Base-by-base conservation (phyloP, 768 basidiomycete genomes). In the Cyclocybe aegerita region DNA sequence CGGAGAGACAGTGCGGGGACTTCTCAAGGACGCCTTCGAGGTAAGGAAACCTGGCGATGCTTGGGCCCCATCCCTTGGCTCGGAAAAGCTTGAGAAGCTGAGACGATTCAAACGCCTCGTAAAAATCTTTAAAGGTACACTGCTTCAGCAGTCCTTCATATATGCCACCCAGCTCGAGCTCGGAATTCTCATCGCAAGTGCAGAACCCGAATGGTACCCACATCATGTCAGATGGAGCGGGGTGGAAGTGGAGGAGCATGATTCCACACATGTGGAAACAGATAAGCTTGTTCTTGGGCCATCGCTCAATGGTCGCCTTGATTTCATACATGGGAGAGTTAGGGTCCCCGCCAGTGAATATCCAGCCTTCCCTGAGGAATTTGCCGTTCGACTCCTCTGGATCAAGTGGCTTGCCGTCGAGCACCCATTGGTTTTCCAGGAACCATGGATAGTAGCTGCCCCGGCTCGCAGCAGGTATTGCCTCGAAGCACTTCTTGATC, bases 101-200 rank as follows among this genome's bases (percentile, higher is more conserved):
- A 0, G 57, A 59, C 0, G 61, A 49, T 4, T 51, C 35, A 44
- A 62, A 71, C 2, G 70, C 70, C 1, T 29, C 42, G 46, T 44
- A 60, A 46, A 75, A 69, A 42, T 71, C 66, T n/a, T 69, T 58
- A 51, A 71, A 75, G 3, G 68, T 61, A 60, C 66, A 71, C n/a
- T 35, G 34, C 3, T 50, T 8, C 16, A 67, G 56, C 17, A 74
- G 58, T 9, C 15, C 17, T 6, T 39, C n/a, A 47, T 72, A 73
- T 1, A 52, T 14, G 3, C n/a, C 33, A 29, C 39, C 35, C 4
- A 65, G 53, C 4, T 11, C 8, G 4, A 43, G 23, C 43, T 61
- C 60, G 7, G 32, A 39, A 7, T 41, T 11, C 29, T 37, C 23
- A 14, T 31, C 12, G 41, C 60, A 57, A 9, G 57, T 54, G 46